Evolutionary conservation across 805 yeast genomes (phyloP).

Genomic region (Starmerella cellae): DNA sequence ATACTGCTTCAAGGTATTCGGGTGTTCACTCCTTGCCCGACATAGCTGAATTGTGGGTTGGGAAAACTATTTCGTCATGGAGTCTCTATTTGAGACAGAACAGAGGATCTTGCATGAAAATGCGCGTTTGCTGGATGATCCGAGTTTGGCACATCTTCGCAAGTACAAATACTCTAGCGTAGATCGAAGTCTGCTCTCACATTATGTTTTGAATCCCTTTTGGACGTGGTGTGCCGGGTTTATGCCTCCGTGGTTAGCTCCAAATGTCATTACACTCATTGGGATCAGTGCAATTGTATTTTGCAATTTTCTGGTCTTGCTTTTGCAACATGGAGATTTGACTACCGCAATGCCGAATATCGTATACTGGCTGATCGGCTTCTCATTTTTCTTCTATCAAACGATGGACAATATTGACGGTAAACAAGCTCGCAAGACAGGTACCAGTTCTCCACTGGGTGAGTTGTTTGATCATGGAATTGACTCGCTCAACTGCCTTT

Average conservation of each 20-base stretch:
- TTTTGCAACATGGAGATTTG: constrained; percentile 55
- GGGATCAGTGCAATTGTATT: constrained; percentile 64
- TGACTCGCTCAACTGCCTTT: constrained; percentile 61
- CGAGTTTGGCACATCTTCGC: constrained; percentile 19
- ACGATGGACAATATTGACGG: constrained; percentile 98
- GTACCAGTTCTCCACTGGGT: constrained; percentile 88
- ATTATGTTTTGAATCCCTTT: constrained; percentile 66
- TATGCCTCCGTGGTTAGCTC: constrained; percentile 88
- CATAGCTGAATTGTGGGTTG: neutral
- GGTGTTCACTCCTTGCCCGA: too few relatives aligned
- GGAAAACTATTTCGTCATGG: constrained; percentile 7
- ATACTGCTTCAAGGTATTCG: too few relatives aligned
- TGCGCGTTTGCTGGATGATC: constrained; percentile 18
- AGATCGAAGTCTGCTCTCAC: constrained; percentile 70
- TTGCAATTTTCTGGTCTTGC: constrained; percentile 47
- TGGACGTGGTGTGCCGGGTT: constrained; percentile 69
- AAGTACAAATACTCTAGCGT: constrained; percentile 32
- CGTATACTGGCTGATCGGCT: constrained; percentile 66
- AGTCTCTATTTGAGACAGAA: constrained; percentile 21
- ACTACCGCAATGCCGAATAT: constrained; percentile 50
- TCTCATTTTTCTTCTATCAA: constrained; percentile 79
- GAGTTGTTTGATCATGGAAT: constrained; percentile 90
- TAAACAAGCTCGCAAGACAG: constrained; percentile 86
- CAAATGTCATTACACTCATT: constrained; percentile 72
- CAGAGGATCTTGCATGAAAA: constrained; percentile 21